Evolutionary conservation across 2,329 filamentous ascomycete genomes (phyloP).

Genomic region (Aspergillus oerlinghausenensis): DNA sequence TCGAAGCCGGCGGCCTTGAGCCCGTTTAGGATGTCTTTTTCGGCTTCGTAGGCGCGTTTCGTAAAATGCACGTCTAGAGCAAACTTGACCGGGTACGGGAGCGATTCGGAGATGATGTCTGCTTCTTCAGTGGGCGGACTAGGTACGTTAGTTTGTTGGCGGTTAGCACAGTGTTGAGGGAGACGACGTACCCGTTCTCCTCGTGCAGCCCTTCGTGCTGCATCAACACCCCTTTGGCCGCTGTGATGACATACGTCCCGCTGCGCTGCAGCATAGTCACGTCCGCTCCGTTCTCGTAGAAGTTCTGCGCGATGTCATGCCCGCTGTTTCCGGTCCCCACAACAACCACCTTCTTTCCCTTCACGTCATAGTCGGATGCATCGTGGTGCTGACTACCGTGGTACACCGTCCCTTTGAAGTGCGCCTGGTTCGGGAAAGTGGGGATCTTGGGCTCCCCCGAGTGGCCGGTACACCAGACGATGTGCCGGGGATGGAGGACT

Average conservation of each 20-base stretch:
- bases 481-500: conserved; percentile 37
- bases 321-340: conserved; percentile 49
- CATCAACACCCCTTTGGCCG: conserved; percentile 43
- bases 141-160: neutral
- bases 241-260: conserved; percentile 48
- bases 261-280: conserved; percentile 53
- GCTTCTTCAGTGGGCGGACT: conserved; percentile 48
- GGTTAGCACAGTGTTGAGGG: neutral
- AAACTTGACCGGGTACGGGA: conserved; percentile 47
- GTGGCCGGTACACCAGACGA: conserved; percentile 48
- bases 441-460: conserved; percentile 41
- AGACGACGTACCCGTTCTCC: conserved; percentile 33
- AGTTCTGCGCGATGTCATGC: conserved; percentile 51
- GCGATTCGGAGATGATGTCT: conserved; percentile 45
- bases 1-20: conserved; percentile 46
- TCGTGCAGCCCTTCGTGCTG: conserved; percentile 44
- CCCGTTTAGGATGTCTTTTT: conserved; percentile 42
- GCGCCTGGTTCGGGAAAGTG: conserved; percentile 35
- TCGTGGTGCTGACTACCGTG: conserved; percentile 44
- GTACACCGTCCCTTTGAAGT: conserved; percentile 42
- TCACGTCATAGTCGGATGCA: conserved; percentile 31
- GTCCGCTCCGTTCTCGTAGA: conserved; percentile 44
- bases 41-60: conserved; percentile 36
- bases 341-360: conserved; percentile 45
- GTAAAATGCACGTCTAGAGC: conserved; percentile 43